Percentiles rank a stretch among this genome's conserved stretches.
Evolutionary conservation across 192 early-diverging fungal species (phyloP).

Genomic region (Backusella macrospora): DNA sequence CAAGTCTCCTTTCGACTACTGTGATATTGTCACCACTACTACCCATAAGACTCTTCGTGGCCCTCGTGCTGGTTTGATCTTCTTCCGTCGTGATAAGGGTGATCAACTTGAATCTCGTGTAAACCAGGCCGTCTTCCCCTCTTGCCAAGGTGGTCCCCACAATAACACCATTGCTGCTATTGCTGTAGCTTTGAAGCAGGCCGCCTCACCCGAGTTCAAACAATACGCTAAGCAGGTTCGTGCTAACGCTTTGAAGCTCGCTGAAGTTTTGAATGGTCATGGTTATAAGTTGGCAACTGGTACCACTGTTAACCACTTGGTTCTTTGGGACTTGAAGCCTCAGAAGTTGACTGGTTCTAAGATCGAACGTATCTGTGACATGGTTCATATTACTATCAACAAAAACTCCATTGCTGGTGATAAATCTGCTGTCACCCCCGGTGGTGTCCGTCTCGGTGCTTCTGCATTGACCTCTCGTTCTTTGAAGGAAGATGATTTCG

Average conservation of each 20-base stretch:
- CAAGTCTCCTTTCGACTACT: slow-evolving; percentile 92
- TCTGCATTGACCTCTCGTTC: slow-evolving; percentile 95
- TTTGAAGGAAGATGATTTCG: slow-evolving; percentile 97
- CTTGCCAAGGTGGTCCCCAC: slow-evolving; percentile 99
- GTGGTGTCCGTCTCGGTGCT: slow-evolving; percentile 95
- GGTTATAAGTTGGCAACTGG: slow-evolving; percentile 96
- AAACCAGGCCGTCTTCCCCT: slow-evolving; percentile 99
- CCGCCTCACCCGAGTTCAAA: slow-evolving; percentile 90
- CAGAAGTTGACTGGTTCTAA: slow-evolving; percentile 92
- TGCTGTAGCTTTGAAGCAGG: slow-evolving; percentile 98
- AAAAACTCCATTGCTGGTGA: slow-evolving; percentile 99
- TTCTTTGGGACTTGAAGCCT: slow-evolving; percentile 98
- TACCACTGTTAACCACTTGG: slow-evolving; percentile 97
- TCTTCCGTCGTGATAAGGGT: slow-evolving; percentile 90
- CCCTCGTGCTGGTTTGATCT: slow-evolving; percentile 98
- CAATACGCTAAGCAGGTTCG: slow-evolving; percentile 95
- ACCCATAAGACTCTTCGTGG: slow-evolving; percentile 99
- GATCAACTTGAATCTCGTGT: slow-evolving; percentile 92
- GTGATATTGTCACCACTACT: slow-evolving; percentile 99
- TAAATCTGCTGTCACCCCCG: slow-evolving; percentile 92
- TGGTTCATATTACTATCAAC: slow-evolving; percentile 97
- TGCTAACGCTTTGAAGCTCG: slow-evolving; percentile 89
- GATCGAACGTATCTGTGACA: slow-evolving; percentile 99
- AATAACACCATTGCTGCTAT: slow-evolving; percentile 99
- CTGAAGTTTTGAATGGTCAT: slow-evolving; percentile 69